Percentiles rank a stretch among this genome's conserved stretches.
These are phyloP conservation scores for Isochrysis galbana DNA, from an alignment of 78 protist species.

Conservation along the genomic window DNA sequence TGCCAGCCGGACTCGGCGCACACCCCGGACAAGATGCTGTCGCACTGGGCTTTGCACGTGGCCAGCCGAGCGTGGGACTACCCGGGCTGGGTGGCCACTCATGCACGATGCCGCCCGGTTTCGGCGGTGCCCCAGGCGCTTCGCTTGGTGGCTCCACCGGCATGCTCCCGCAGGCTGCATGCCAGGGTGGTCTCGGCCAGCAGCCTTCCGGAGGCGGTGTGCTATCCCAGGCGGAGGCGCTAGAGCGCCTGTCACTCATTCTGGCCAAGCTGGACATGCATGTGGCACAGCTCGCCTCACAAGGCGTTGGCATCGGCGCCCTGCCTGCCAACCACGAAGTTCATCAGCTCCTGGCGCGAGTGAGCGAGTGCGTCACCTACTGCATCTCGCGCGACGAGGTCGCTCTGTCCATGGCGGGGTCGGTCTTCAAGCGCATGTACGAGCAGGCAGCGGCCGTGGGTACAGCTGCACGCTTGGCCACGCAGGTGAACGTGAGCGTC, in stretches of 20 bases:
- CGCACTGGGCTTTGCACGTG: not conserved
- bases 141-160: not conserved
- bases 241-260: not conserved
- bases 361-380: not conserved
- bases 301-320: not conserved
- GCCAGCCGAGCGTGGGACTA: not conserved
- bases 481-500: slow-evolving; percentile 14
- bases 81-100: not conserved
- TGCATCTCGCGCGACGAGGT: slow-evolving; percentile 32
- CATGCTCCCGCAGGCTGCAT: not conserved
- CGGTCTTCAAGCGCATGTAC: slow-evolving; percentile 9
- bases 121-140: not conserved
- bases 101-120: not conserved
- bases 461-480: not conserved
- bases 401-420: not conserved
- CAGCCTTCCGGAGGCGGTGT: not conserved
- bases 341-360: not conserved
- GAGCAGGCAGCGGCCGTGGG: not conserved
- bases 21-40: not conserved
- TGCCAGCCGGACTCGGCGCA: not conserved
- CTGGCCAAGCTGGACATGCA: not conserved
- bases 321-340: slow-evolving; percentile 15
- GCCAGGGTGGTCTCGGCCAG: not conserved
- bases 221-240: not conserved
- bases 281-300: not conserved